A percentile compares a stretch with the other conserved stretches of the same genome.
Evolutionary conservation across 129 eudicot genomes (phyloP).

Genomic region (Flaveria trinervia): DNA sequence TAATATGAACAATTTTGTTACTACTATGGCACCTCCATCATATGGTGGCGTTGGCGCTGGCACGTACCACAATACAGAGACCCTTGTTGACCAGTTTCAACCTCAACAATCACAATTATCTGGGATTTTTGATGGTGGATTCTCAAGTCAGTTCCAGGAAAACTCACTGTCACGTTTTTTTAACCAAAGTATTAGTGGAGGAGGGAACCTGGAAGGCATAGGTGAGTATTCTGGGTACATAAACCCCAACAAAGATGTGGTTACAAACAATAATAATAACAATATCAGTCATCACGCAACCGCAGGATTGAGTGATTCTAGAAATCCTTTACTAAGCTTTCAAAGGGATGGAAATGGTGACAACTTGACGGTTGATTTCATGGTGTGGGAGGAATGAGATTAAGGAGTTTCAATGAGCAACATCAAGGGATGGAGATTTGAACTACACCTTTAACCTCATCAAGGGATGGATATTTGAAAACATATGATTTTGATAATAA

Average conservation of each 20-base stretch:
- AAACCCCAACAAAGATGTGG: slow-evolving; percentile 24
- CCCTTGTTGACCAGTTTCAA: slow-evolving; percentile 32
- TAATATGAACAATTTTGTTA: slow-evolving; percentile 30
- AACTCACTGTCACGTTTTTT: slow-evolving; percentile 30
- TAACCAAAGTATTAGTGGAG: slow-evolving; percentile 30
- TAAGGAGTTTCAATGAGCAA: slow-evolving; percentile 31
- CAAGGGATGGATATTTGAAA: slow-evolving; percentile 45
- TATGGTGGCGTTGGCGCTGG: slow-evolving; percentile 23
- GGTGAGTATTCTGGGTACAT: slow-evolving; percentile 28
- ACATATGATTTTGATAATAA: slow-evolving; percentile 35
- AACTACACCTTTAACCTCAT: not conserved
- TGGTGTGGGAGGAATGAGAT: slow-evolving; percentile 51
- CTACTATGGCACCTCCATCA: slow-evolving; percentile 42
- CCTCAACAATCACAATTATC: slow-evolving; percentile 34
- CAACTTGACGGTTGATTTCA: slow-evolving; percentile 40
- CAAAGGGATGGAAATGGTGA: slow-evolving; percentile 36
- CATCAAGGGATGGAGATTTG: slow-evolving; percentile 47
- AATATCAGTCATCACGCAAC: slow-evolving; percentile 21
- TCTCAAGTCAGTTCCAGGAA: slow-evolving; percentile 40
- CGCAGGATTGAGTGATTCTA: slow-evolving; percentile 17
- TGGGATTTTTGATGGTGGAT: slow-evolving; percentile 34
- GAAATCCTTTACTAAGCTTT: slow-evolving; percentile 29
- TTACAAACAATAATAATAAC: slow-evolving; percentile 21
- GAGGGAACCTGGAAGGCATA: slow-evolving; percentile 25
- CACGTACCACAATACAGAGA: slow-evolving; percentile 22